phyloP scores from a whole-genome alignment of 768 basidiomycete genomes.

The Candolleomyces aberdarensis region DNA sequence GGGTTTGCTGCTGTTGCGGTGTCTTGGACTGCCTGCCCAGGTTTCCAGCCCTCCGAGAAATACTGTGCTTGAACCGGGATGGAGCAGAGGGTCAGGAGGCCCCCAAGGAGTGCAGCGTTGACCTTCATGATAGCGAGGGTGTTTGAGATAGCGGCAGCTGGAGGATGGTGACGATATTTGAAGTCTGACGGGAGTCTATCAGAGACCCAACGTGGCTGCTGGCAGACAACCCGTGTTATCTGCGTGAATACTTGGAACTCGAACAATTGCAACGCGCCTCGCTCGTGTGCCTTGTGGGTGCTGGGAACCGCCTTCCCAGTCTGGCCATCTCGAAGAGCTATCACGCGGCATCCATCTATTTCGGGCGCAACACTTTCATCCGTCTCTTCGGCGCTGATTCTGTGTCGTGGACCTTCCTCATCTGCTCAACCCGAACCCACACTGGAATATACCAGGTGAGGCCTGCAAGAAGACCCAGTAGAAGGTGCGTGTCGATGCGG shows the following conservation, averaged over 20 bases:
- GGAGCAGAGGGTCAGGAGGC: conserved; percentile 32
- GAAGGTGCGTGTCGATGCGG: too few species aligned
- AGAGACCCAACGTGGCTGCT: background rate
- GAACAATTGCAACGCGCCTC: background rate
- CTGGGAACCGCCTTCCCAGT: background rate
- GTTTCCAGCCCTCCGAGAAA: conserved; percentile 79
- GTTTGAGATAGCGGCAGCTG: conserved; percentile 7
- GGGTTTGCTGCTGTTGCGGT: conserved; percentile 20
- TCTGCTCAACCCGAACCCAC: too few species aligned
- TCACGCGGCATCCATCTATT: conserved; percentile 9
- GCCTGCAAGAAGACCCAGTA: too few species aligned
- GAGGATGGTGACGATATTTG: conserved; percentile 9
- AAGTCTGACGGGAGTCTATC: conserved; percentile 7
- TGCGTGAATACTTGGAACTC: background rate
- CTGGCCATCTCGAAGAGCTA: conserved; percentile 1
- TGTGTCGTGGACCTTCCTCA: too few species aligned
- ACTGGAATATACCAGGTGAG: too few species aligned
- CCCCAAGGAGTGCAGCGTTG: conserved; percentile 22
- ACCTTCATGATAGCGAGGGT: conserved; percentile 49
- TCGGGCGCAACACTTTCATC: conserved; percentile 1
- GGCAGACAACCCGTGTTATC: conserved; percentile 1
- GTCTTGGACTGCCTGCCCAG: conserved; percentile 51
- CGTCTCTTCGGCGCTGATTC: background rate
- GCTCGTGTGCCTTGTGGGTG: background rate
- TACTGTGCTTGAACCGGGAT: conserved; percentile 56